Percentiles rank a stretch among this genome's conserved stretches.
Conservation (phyloP, 2,329 filamentous ascomycete genomes). For the Alternaria longipes region DNA sequence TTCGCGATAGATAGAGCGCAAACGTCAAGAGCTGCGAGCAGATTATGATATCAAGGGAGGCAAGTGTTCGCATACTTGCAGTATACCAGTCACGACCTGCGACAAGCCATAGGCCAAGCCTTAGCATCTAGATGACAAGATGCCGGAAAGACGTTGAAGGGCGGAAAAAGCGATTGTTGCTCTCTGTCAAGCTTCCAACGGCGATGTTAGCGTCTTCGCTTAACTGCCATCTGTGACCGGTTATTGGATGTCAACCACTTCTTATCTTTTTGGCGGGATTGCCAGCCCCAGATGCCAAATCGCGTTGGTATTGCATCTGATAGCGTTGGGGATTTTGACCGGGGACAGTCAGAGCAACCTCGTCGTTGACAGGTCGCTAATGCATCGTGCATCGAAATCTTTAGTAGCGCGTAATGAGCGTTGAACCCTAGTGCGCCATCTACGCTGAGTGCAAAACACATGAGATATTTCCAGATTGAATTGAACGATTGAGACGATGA, state of each 20-base stretch:
- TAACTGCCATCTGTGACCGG: background rate
- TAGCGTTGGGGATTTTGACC: background rate
- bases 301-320: background rate
- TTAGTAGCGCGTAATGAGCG: background rate
- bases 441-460: background rate
- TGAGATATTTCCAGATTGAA: background rate
- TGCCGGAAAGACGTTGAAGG: slow-evolving; percentile 16
- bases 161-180: slow-evolving; percentile 23
- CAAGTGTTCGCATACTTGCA: background rate
- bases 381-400: background rate
- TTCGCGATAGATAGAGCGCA: background rate
- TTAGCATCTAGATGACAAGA: slow-evolving; percentile 1
- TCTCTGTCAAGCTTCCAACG: slow-evolving; percentile 24
- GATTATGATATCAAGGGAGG: background rate
- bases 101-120: background rate
- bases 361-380: background rate
- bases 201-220: slow-evolving; percentile 16
- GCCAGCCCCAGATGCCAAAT: slow-evolving; percentile 2
- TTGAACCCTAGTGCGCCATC: background rate
- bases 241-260: slow-evolving; percentile 13
- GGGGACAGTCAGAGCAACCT: background rate
- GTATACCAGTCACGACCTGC: background rate
- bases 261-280: slow-evolving; percentile 30
- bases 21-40: background rate
- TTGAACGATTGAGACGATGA: background rate